Base-by-base conservation (phyloP, 225 moss, liverwort and hornwort species). In the Sphagnum contortum region DNA sequence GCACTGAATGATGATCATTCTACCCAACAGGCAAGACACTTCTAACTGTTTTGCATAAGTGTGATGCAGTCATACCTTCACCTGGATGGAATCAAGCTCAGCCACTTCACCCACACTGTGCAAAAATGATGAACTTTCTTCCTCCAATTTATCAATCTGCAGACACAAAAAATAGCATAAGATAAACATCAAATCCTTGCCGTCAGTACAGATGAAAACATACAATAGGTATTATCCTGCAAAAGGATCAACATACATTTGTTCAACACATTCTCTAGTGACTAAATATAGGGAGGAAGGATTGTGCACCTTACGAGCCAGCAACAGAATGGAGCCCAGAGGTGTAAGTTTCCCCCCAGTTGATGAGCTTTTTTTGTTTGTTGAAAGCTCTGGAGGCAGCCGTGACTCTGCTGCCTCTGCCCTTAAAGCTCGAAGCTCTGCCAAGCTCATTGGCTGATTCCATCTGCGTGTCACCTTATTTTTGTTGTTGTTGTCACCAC, bases 321-420 rank as follows among this genome's bases (percentile, higher is more conserved):
- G 84, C 80, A 82, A 80, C 62, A 96, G 91, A 65, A 96, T 90
- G 57, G 78, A 74, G 63, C 95, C 95, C 73, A 96, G 67, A 58
- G 95, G 90, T 9, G 92, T 96, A 45, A 84, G 92, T 64, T 82
- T 78, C 46, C 73, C 87, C 52, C 50, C 75, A 14, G 81, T 75
- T 44, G 69, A 86, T 53, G 87, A 81, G 71, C 64, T 59, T 29
- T 29, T 29, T 29, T 29, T 29, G 64, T 76, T 71, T 48, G 66
- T 83, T 48, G 75, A 71, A 47, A 49, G 52, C 7, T 70, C 47
- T 63, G 84, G 90, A 57, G 77, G 76, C 59, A 87, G 75, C 55
- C 95, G 90, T 59, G 88, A 70, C 78, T 96, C 95, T 52, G 95
- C 95, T 12, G 95, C 95, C 75, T 87, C 90, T 6, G 87, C 87